Conservation (phyloP, 306 rosid species). For the Vigna nakashimae region DNA sequence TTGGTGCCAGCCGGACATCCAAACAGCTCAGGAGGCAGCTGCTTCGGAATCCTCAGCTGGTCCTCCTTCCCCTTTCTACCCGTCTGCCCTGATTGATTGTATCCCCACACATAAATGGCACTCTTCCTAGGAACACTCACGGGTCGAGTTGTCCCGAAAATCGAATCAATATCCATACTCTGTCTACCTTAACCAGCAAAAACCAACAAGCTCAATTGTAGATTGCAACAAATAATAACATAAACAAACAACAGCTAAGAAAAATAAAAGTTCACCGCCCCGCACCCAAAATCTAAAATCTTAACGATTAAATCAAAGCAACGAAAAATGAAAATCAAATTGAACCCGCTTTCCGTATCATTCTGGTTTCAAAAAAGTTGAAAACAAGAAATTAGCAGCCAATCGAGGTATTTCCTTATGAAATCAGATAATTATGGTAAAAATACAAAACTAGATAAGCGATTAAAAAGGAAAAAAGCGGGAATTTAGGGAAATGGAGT, state of each 20-base stretch:
- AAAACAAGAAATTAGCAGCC: background rate
- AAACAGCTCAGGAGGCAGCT: conserved; percentile 78
- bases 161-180: conserved; percentile 67
- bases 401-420: background rate
- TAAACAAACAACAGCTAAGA: conserved; percentile 12
- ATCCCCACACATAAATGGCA: conserved; percentile 96
- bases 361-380: background rate
- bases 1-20: conserved; percentile 78
- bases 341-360: background rate
- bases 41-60: conserved; percentile 85
- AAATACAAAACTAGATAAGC: background rate
- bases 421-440: background rate
- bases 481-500: conserved; percentile 24
- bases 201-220: conserved; percentile 22
- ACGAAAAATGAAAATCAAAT: background rate
- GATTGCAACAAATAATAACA: background rate
- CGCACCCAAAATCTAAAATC: too few species aligned
- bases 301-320: background rate
- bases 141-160: conserved; percentile 60
- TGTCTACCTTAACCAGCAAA: conserved; percentile 33
- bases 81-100: conserved; percentile 92
- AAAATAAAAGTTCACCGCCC: background rate
- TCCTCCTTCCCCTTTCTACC: conserved; percentile 76
- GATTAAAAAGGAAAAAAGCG: conserved; percentile 11
- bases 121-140: conserved; percentile 66